These are phyloP conservation scores for Dactylellina haptotyla DNA, from an alignment of 2,329 filamentous ascomycete species.

Conservation along the genomic window DNA sequence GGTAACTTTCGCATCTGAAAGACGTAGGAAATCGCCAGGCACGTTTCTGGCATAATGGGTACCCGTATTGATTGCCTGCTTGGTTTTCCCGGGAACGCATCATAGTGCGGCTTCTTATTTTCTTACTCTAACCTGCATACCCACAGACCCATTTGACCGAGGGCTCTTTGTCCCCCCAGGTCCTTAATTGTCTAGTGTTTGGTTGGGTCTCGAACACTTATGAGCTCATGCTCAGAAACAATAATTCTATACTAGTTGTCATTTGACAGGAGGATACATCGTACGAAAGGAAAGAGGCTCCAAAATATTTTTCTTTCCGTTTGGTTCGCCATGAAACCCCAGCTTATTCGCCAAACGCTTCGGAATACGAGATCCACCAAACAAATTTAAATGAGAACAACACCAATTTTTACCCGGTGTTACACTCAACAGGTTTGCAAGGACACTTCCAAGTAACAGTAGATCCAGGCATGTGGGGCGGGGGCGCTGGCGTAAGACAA, in stretches of 20 bases:
- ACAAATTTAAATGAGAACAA: slow-evolving; percentile 24
- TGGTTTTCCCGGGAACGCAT: slow-evolving; percentile 24
- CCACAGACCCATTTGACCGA: slow-evolving; percentile 46
- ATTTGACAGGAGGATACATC: slow-evolving; percentile 8
- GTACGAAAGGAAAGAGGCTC: slow-evolving; percentile 20
- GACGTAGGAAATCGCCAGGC: slow-evolving; percentile 20
- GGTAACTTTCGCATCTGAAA: slow-evolving; percentile 34
- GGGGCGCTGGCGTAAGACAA: slow-evolving; percentile 45
- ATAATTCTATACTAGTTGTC: slow-evolving; percentile 22
- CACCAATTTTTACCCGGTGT: slow-evolving; percentile 48
- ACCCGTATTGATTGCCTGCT: slow-evolving; percentile 24
- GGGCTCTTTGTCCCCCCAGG: slow-evolving; percentile 4
- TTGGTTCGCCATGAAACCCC: neutral
- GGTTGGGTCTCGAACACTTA: slow-evolving; percentile 13
- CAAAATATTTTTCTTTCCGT: no score
- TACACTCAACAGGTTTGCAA: slow-evolving; percentile 19
- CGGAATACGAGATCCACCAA: slow-evolving; percentile 53
- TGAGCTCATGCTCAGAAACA: no score
- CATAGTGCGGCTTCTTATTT: slow-evolving; percentile 27
- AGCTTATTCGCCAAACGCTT: slow-evolving; percentile 13
- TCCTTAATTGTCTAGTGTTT: slow-evolving; percentile 10
- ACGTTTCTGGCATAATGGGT: slow-evolving; percentile 43
- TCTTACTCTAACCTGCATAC: slow-evolving; percentile 49
- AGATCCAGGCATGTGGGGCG: slow-evolving; percentile 41
- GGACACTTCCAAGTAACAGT: slow-evolving; percentile 3